Base-by-base conservation (phyloP, 2,329 filamentous ascomycete species). In the Colletotrichum zoysiae region DNA sequence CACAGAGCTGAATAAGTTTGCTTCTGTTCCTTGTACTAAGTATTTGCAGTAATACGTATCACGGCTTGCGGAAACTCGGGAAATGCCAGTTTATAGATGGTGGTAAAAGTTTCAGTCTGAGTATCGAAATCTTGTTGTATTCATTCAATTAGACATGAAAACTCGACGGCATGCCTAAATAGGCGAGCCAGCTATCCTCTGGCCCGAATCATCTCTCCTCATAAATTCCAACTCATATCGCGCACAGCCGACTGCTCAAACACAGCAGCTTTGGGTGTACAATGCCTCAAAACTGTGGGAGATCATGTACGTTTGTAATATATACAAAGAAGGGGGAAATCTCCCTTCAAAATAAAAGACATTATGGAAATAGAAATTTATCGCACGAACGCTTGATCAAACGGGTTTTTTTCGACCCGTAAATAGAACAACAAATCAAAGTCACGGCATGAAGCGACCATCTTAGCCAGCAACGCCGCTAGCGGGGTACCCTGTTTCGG, bases 391-490 rank as follows among this genome's bases (percentile, higher is more conserved):
- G 58, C 69, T 71, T n/a, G 44, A 63, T 46, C 30, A 55, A 14
- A 44, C 26, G 48, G 48, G 38, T 2, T 2, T 42, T 61, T 33
- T 6, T 12, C 16, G 20, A 58, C 11, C 48, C 33, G 18, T 18
- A 57, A 0, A 20, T 26, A 18, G 1, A 5, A 5, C 26, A 11
- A 7, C 2, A 30, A 70, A 51, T 51, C 5, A 50, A 62, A 44
- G 50, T 50, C 46, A 48, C 70, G 57, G 60, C 33, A 23, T 35
- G 8, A 14, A 16, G 23, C 33, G 30, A n/a, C 1, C 20, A 3
- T 16, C 42, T 65, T 60, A 72, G 70, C 70, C 70, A 26, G 70
- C 70, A n/a, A 72, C 70, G 23, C 66, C 66, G 26, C 5, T 33
- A 12, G 70, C 70, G 23, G 70, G 70, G 40, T 72, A 72, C 70